Conservation (phyloP, 2,329 filamentous ascomycete species). For the Xenoacremonium recifei region DNA sequence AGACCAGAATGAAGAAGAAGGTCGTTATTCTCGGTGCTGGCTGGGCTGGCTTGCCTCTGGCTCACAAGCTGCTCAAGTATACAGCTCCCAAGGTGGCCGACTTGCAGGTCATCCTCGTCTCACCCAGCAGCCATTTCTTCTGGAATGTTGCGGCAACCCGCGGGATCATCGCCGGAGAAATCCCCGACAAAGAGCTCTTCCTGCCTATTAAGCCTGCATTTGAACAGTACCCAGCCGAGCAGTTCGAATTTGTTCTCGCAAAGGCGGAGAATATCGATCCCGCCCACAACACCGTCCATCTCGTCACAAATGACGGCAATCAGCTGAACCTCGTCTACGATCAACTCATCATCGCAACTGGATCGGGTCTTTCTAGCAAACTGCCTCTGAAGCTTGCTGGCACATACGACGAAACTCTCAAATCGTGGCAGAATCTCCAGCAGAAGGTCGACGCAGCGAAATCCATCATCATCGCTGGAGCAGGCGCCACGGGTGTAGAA, state of each 20-base stretch:
- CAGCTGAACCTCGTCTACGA: slow-evolving; percentile 42
- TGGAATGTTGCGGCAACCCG: slow-evolving; percentile 58
- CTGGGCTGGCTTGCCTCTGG: slow-evolving; percentile 48
- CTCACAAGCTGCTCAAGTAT: slow-evolving; percentile 52
- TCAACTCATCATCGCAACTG: slow-evolving; percentile 54
- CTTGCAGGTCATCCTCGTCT: slow-evolving; percentile 52
- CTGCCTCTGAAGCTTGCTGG: slow-evolving; percentile 49
- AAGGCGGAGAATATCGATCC: slow-evolving; percentile 36
- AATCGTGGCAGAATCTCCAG: slow-evolving; percentile 33
- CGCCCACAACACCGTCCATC: slow-evolving; percentile 34
- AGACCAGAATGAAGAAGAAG: slow-evolving; percentile 47
- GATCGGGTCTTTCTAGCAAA: slow-evolving; percentile 40
- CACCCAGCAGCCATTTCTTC: slow-evolving; percentile 53
- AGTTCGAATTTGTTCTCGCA: slow-evolving; percentile 50
- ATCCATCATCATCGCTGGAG: slow-evolving; percentile 37
- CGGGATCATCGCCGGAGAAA: slow-evolving; percentile 47
- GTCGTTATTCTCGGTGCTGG: slow-evolving; percentile 53
- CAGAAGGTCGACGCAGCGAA: slow-evolving; percentile 19
- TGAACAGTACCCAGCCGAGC: slow-evolving; percentile 40
- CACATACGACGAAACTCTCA: slow-evolving; percentile 40
- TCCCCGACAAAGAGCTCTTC: slow-evolving; percentile 47
- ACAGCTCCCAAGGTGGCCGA: slow-evolving; percentile 39
- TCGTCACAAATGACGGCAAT: slow-evolving; percentile 29
- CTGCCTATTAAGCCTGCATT: slow-evolving; percentile 45
- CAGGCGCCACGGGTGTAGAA: slow-evolving; percentile 38